Evolutionary conservation across 306 rosid genomes (phyloP).

Genomic region (Prunus salicina): DNA sequence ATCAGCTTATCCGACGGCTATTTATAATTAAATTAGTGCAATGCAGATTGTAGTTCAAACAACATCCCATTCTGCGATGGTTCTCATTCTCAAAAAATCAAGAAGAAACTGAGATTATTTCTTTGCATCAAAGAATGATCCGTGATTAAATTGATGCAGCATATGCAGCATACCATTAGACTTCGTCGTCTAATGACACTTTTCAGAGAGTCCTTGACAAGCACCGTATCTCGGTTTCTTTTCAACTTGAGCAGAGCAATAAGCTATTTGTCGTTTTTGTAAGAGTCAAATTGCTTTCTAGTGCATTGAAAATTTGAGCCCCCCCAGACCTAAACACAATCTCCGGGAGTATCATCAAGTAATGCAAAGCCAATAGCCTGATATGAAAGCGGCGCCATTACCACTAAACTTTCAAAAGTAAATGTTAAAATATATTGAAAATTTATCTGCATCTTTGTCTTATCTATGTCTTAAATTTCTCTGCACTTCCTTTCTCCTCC

Average conservation of each 20-base stretch:
- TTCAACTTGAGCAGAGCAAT: neutral
- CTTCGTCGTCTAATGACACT: too few relatives aligned
- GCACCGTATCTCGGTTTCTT: neutral
- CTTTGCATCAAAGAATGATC: too few relatives aligned
- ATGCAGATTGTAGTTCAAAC: too few relatives aligned
- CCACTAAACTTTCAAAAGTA: neutral
- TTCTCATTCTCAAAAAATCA: too few relatives aligned
- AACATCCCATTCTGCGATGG: too few relatives aligned
- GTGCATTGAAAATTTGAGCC: neutral
- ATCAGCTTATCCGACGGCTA: too few relatives aligned
- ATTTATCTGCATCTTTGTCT: constrained; percentile 32
- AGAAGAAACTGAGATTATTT: too few relatives aligned
- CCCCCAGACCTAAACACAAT: neutral
- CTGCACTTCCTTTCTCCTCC: constrained; percentile 7
- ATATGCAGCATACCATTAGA: too few relatives aligned
- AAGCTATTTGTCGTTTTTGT: constrained; percentile 1
- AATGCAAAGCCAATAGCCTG: neutral
- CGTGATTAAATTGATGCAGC: too few relatives aligned
- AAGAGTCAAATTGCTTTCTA: neutral
- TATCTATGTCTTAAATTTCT: constrained; percentile 32
- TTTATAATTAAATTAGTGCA: too few relatives aligned
- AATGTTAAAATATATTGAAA: neutral
- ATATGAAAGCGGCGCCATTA: constrained; percentile 20
- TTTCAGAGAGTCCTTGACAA: too few relatives aligned
- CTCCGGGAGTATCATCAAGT: neutral